Evolutionary conservation across 1,284 basidiomycete species (phyloP).

Genomic region (Sporisorium graminicola): DNA sequence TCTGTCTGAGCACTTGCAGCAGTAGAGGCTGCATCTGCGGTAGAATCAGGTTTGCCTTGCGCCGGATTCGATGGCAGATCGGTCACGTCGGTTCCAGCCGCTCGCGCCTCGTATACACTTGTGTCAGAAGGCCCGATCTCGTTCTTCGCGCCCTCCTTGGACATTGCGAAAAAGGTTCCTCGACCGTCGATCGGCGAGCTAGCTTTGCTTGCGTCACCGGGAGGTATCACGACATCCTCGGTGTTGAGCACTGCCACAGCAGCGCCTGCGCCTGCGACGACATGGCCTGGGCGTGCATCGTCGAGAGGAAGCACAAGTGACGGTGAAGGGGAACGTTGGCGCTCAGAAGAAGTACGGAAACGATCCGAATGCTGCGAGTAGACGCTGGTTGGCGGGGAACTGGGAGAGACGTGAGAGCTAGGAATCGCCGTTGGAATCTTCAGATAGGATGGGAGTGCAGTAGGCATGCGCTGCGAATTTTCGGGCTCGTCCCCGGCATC

Average conservation of each 20-base stretch:
- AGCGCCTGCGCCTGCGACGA: conserved; percentile 46
- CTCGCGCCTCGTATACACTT: conserved; percentile 37
- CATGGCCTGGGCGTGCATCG: conserved; percentile 18
- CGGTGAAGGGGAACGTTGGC: conserved; percentile 37
- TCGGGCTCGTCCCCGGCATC: conserved; percentile 19
- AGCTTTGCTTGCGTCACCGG: conserved; percentile 57
- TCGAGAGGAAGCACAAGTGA: conserved; percentile 35
- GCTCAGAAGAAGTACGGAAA: conserved; percentile 12
- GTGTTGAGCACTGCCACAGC: conserved; percentile 54
- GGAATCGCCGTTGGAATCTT: conserved; percentile 68
- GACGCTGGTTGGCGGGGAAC: conserved; percentile 27
- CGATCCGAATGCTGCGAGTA: conserved; percentile 45
- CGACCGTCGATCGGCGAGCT: conserved; percentile 49
- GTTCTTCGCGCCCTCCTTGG: conserved; percentile 10
- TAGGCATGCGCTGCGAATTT: conserved; percentile 16
- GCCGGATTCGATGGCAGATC: conserved; percentile 26
- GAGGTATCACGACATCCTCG: conserved; percentile 57
- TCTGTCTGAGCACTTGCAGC: conserved; percentile 8
- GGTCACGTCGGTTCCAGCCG: conserved; percentile 41
- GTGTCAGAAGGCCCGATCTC: neutral
- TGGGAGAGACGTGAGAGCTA: conserved; percentile 54
- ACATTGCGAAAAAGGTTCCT: conserved; percentile 13
- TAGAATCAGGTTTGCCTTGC: neutral
- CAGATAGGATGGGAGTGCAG: conserved; percentile 66
- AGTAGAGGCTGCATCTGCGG: neutral